Evolutionary conservation across 225 moss, liverwort and hornwort genomes (phyloP), one percentile per base, ranked within the genome.

Genomic region (Physcomitrellopsis africana): DNA sequence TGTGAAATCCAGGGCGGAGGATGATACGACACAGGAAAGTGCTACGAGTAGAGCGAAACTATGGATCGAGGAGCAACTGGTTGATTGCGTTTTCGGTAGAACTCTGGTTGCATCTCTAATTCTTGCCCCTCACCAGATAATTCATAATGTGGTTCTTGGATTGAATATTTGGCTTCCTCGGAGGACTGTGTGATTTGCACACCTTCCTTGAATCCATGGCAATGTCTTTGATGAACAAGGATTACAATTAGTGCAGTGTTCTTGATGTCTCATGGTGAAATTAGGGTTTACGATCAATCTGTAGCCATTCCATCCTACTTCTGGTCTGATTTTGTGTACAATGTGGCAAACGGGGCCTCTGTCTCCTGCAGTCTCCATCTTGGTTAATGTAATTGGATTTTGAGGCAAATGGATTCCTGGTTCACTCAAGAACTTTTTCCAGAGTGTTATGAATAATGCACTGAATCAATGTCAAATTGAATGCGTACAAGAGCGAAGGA

Each of bases 401-500:
- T 23, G 22, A 72, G 45, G 0, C 42, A 65, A 63, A 69, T 69
- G 76, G 14, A 42, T 54, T 32, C 67, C 1, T 58, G 63, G 29
- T 68, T n/a, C 44, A 24, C 45, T 8, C 9, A 14, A 46, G 63
- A 65, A 58, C 10, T 32, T 77, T 20, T 44, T 9, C 15, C 32
- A 58, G 17, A 41, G 68, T 42, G 64, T 54, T 65, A 55, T 79
- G 76, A 68, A 76, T 52, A 45, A 45, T 52, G 59, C 58, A 11
- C 29, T 51, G 24, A 57, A 51, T 67, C 3, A 1, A 68, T 72
- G 63, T 68, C 32, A 51, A 57, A 51, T 68, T 80, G 73, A 83
- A 73, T 47, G 64, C 52, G 17, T 63, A 6, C 59, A 64, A 52
- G 62, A 55, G 72, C 52, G 53, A 80, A 80, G 76, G 73, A 83